These are phyloP conservation scores for Plasmodium fragile DNA, from an alignment of 169 alveolate genomes.

Conservation along the genomic window DNA sequence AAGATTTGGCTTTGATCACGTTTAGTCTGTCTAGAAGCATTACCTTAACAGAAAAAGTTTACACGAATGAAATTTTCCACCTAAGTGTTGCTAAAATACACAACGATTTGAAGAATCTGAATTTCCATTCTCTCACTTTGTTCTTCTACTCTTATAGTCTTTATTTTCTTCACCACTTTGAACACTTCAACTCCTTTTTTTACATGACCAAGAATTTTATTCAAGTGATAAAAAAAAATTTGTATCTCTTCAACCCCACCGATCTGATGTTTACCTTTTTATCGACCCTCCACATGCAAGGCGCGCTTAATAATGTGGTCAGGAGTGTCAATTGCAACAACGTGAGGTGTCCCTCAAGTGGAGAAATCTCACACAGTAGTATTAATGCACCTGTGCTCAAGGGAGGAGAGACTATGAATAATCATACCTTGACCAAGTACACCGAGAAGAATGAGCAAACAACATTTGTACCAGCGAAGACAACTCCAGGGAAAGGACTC, in stretches of 20 bases:
- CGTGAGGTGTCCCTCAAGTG: background rate
- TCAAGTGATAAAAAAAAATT: constrained; percentile 38
- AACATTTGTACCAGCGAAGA: background rate
- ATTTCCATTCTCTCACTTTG: constrained; percentile 62
- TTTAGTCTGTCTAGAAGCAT: constrained; percentile 34
- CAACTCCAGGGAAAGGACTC: background rate
- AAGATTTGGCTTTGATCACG: constrained; percentile 45
- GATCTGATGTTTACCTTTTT: constrained; percentile 69
- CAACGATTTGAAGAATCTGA: constrained; percentile 42
- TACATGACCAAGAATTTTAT: constrained; percentile 56
- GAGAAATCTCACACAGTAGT: background rate
- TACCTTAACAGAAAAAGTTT: constrained; percentile 7
- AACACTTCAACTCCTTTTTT: constrained; percentile 53
- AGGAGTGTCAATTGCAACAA: background rate
- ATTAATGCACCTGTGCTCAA: background rate
- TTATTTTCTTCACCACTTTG: constrained; percentile 34
- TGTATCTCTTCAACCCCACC: constrained; percentile 35
- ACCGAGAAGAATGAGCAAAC: background rate
- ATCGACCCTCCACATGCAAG: constrained; percentile 18
- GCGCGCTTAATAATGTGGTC: background rate
- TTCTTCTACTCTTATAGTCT: constrained; percentile 68
- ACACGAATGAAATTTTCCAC: constrained; percentile 54
- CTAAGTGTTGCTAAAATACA: constrained; percentile 34
- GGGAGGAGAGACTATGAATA: background rate
- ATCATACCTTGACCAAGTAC: background rate